Evolutionary conservation across 148 eudicot genomes (phyloP).

Genomic region (Cornus suecica): DNA sequence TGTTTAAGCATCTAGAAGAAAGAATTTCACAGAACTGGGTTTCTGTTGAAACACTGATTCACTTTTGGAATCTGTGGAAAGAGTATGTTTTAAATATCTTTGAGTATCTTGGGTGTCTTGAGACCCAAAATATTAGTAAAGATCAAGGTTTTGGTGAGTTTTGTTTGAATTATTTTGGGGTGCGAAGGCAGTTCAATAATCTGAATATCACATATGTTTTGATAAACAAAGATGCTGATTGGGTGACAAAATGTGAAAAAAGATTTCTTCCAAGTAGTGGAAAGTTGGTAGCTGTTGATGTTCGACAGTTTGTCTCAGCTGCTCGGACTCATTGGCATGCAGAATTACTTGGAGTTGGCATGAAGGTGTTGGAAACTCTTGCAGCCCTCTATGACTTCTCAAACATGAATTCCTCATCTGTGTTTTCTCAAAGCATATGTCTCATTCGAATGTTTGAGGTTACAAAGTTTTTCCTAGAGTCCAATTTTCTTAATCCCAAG

Average conservation of each 20-base stretch:
- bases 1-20: constrained; percentile 16
- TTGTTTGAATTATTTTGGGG: constrained; percentile 50
- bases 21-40: constrained; percentile 28
- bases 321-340: constrained; percentile 34
- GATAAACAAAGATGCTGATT: constrained; percentile 43
- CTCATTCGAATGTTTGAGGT: constrained; percentile 29
- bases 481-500: constrained; percentile 8
- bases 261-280: constrained; percentile 21
- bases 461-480: constrained; percentile 31
- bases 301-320: constrained; percentile 26
- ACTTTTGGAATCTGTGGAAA: constrained; percentile 51
- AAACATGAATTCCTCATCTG: constrained; percentile 15
- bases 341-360: constrained; percentile 38
- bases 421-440: constrained; percentile 24
- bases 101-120: constrained; percentile 22
- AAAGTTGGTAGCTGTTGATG: constrained; percentile 26
- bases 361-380: constrained; percentile 30
- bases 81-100: constrained; percentile 22
- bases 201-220: constrained; percentile 21
- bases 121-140: constrained; percentile 1
- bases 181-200: constrained; percentile 16
- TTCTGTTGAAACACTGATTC: constrained; percentile 35
- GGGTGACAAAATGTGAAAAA: constrained; percentile 34
- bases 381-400: constrained; percentile 28
- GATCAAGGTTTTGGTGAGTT: constrained; percentile 26